Percentiles rank a stretch among this genome's conserved stretches.
Evolutionary conservation across 441 rosid genomes (phyloP).

Genomic region (Macaranga tanarius): DNA sequence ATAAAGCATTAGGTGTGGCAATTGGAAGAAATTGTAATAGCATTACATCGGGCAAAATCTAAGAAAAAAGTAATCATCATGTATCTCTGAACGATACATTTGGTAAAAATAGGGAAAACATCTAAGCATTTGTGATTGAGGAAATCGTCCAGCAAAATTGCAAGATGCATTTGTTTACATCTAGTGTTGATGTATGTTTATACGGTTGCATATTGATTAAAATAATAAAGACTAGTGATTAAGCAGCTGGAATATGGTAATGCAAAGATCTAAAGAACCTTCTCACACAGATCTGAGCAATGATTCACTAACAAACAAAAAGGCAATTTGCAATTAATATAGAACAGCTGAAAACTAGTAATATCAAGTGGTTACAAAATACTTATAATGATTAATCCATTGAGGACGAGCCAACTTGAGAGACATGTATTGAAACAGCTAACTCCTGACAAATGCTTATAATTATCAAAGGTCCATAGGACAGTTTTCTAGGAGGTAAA

Average conservation of each 20-base stretch:
- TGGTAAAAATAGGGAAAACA: neutral
- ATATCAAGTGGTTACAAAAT: neutral
- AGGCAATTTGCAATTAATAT: neutral
- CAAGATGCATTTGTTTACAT: neutral
- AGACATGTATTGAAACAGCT: no score
- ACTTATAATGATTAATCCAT: neutral
- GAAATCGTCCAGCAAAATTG: neutral
- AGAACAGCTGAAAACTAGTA: neutral
- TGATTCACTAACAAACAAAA: neutral
- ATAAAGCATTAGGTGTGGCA: conserved; percentile 6
- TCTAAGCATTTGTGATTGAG: neutral
- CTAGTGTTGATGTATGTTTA: neutral
- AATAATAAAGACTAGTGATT: neutral
- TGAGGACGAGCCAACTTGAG: neutral
- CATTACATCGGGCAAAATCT: conserved; percentile 4
- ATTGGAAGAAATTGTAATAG: neutral
- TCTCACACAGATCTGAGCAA: neutral
- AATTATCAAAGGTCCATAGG: neutral
- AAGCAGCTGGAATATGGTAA: neutral
- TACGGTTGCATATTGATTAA: neutral
- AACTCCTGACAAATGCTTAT: neutral
- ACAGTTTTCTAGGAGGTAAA: neutral
- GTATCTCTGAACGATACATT: neutral
- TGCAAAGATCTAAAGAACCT: conserved; percentile 3
- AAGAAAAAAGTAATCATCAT: neutral